phyloP scores from a whole-genome alignment of 768 basidiomycete species.

The Hygrophoropsis aurantiaca region DNA sequence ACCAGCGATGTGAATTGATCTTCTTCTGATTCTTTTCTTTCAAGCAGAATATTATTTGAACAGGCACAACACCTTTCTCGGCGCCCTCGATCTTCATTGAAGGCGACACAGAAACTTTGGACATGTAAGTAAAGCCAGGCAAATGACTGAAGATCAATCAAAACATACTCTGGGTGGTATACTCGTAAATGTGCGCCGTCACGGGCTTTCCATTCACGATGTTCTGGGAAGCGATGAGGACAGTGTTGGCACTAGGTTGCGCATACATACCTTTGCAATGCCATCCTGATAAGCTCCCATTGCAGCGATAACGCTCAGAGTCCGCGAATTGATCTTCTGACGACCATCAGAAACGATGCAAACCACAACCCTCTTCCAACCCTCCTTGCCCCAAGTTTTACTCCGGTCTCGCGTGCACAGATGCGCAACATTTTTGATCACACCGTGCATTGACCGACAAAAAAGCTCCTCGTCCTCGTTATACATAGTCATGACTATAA shows the following conservation, averaged over 20 bases:
- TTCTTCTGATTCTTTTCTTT: conserved; percentile 96
- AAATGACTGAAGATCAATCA: conserved; percentile 4
- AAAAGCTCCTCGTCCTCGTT: conserved; percentile 93
- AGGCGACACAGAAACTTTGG: conserved; percentile 74
- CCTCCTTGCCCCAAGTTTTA: conserved; percentile 96
- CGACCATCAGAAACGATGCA: conserved; percentile 90
- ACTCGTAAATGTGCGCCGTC: conserved; percentile 89
- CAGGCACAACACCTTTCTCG: conserved; percentile 79
- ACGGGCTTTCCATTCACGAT: conserved; percentile 82
- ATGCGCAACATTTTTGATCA: conserved; percentile 92
- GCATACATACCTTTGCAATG: conserved; percentile 67
- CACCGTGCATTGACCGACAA: conserved; percentile 91
- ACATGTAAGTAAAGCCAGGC: background rate
- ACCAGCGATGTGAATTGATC: conserved; percentile 94
- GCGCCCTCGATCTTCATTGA: conserved; percentile 79
- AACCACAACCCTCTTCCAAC: conserved; percentile 98
- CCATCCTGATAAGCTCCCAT: conserved; percentile 97
- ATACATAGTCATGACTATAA: conserved; percentile 99
- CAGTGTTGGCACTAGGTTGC: background rate
- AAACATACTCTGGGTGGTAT: conserved; percentile 82
- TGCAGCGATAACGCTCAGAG: conserved; percentile 83
- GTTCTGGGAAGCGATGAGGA: conserved; percentile 39
- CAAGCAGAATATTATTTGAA: conserved; percentile 90
- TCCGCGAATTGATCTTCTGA: conserved; percentile 79
- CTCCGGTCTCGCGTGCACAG: conserved; percentile 81